These are phyloP conservation scores for Coemansia sp. DNA, from an alignment of 192 early-diverging fungal species.

Conservation along the genomic window DNA sequence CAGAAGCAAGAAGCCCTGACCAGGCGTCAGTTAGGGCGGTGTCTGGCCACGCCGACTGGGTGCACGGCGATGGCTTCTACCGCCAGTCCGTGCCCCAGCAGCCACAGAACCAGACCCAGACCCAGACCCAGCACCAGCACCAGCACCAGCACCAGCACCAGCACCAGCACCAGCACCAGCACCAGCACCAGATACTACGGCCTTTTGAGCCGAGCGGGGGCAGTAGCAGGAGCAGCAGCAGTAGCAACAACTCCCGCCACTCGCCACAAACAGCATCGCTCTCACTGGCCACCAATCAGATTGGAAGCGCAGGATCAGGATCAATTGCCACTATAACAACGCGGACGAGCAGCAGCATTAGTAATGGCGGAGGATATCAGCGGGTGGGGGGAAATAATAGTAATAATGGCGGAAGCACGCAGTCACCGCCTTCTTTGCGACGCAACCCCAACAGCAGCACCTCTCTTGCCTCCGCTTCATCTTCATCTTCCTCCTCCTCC, in stretches of 20 bases:
- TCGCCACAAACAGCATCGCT: neutral
- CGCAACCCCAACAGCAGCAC: constrained; percentile 14
- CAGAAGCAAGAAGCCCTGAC: neutral
- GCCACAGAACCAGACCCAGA: no score
- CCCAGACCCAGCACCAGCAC: no score
- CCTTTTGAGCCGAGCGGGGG: no score
- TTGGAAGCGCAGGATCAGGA: no score
- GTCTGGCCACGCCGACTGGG: neutral
- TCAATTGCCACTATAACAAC: neutral
- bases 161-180: no score
- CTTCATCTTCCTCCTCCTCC: constrained; percentile 26
- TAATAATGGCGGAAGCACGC: no score
- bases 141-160: neutral
- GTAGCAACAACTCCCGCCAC: neutral
- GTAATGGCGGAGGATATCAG: neutral
- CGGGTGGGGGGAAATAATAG: neutral
- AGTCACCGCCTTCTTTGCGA: neutral
- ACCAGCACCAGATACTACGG: no score
- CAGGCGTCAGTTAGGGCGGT: neutral
- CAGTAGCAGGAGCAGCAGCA: neutral
- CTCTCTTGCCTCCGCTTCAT: constrained; percentile 36
- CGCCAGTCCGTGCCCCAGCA: neutral
- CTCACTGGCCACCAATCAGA: constrained; percentile 1
- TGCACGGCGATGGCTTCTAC: neutral
- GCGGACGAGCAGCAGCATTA: neutral